Base-by-base conservation (phyloP, 192 early-diverging fungal species). In the Backusella macrospora region DNA sequence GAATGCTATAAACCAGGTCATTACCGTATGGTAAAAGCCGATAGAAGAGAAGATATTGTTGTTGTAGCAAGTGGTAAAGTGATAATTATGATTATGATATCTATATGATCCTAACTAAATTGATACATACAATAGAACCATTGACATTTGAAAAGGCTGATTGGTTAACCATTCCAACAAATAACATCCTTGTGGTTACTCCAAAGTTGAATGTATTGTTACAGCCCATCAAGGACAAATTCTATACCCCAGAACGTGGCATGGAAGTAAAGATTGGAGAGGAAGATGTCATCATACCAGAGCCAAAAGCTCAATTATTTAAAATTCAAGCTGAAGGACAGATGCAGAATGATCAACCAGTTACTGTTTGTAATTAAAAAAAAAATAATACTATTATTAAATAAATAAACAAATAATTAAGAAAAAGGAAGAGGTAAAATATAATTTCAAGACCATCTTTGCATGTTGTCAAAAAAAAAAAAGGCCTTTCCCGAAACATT, bases 131-230 rank as follows among this genome's bases (percentile, higher is more conserved):
- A 16, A 23, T 66, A 80, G 92, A 94, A 73, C 92, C 92, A n/a
- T 73, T 94, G 45, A 94, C 92, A 23, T 94, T 91, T 67, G 91
- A 92, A 72, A 88, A 89, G 70, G 88, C 90, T 8, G 92, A 94
- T 82, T 94, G 92, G 92, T 74, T 92, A 71, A 90, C 86, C 38
- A 90, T 94, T 52, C 92, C 92, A 2, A 90, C 89, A 15, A 94
- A 94, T 68, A 91, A 87, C 7, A 38, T 92, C 70, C 78, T 94
- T 43, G 88, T 94, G 13, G 87, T 94, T 49, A 94, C 93, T 26
- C 89, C 92, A 13, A 90, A 89, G 72, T 74, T 92, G 68, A 94
- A 92, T 46, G 91, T 94, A 5, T 85, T 90, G 62, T 73, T 93
- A 76, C 89, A 87, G 62, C 93, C 93, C 23, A 92, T 94, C 71